Evolutionary conservation across 2,329 filamentous ascomycete genomes (phyloP).

Genomic region (Calonectria multiphialidica): DNA sequence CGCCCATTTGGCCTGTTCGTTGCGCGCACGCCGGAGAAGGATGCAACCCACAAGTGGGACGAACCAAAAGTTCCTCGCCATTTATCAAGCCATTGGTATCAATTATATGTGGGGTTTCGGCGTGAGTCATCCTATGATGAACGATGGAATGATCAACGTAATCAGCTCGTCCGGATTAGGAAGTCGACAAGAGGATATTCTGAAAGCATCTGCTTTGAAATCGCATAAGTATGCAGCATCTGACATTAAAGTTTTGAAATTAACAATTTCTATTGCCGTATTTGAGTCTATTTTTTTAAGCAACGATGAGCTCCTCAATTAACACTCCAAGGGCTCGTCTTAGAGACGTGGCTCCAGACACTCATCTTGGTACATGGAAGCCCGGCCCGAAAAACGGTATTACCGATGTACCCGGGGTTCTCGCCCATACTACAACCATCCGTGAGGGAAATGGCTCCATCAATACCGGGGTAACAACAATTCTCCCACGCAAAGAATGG

Average conservation of each 20-base stretch:
- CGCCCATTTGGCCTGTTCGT: background rate
- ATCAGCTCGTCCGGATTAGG: background rate
- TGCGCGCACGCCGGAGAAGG: background rate
- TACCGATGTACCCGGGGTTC: constrained; percentile 59
- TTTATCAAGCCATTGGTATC: background rate
- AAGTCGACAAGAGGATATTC: background rate
- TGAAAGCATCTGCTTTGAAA: background rate
- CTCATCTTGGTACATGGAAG: constrained; percentile 55
- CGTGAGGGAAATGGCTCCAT: constrained; percentile 45
- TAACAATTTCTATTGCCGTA: no score
- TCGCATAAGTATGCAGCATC: background rate
- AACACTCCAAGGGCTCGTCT: constrained; percentile 31
- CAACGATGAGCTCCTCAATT: background rate
- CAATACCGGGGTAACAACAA: constrained; percentile 60
- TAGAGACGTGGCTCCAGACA: constrained; percentile 54
- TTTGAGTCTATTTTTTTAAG: no score
- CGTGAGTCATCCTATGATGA: background rate
- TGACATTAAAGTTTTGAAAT: no score
- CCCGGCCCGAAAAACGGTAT: constrained; percentile 58
- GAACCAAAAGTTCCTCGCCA: background rate
- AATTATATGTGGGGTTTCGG: background rate
- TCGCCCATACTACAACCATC: constrained; percentile 56
- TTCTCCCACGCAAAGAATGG: constrained; percentile 51
- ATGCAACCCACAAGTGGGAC: no score
- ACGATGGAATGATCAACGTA: background rate